Evolutionary conservation across 257 asterid species (phyloP).

Genomic region (Datura wrightii): DNA sequence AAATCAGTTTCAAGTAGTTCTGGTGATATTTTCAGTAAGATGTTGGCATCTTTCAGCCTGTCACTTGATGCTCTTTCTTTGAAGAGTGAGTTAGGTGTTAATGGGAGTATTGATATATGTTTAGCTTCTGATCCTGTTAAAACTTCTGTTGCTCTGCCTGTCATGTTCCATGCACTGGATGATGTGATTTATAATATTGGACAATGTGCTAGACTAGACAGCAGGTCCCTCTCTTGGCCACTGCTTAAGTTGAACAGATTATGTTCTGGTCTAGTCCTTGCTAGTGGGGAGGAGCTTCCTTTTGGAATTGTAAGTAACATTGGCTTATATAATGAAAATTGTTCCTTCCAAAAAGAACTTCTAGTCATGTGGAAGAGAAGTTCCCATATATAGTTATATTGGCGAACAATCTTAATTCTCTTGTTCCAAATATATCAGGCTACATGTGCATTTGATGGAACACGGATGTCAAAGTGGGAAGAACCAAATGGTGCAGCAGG

Average conservation of each 20-base stretch:
- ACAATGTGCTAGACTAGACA: constrained; percentile 49
- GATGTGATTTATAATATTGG: constrained; percentile 65
- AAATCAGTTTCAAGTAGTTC: constrained; percentile 48
- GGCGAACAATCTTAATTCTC: constrained; percentile 21
- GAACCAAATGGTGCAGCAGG: constrained; percentile 97
- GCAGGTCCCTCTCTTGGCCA: constrained; percentile 76
- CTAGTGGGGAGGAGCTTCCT: constrained; percentile 99
- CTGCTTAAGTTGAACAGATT: constrained; percentile 82
- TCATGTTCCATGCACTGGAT: constrained; percentile 85
- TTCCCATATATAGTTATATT: constrained; percentile 12
- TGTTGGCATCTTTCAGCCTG: constrained; percentile 44
- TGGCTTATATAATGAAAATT: constrained; percentile 28
- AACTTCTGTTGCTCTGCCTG: constrained; percentile 86
- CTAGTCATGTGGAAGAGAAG: constrained; percentile 20
- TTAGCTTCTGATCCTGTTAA: constrained; percentile 79
- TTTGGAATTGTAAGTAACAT: constrained; percentile 80
- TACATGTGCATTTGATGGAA: constrained; percentile 95
- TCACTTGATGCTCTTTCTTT: constrained; percentile 82
- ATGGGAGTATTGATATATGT: constrained; percentile 55
- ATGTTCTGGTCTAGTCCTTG: constrained; percentile 82
- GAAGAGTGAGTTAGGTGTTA: constrained; percentile 54
- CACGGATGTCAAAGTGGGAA: constrained; percentile 98
- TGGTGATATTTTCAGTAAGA: constrained; percentile 38
- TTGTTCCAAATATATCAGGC: constrained; percentile 53
- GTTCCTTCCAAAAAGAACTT: background rate